Percentiles rank a stretch among this genome's conserved stretches.
phyloP scores from a whole-genome alignment of 2,329 filamentous ascomycete species.

The Fusarium sp. region DNA sequence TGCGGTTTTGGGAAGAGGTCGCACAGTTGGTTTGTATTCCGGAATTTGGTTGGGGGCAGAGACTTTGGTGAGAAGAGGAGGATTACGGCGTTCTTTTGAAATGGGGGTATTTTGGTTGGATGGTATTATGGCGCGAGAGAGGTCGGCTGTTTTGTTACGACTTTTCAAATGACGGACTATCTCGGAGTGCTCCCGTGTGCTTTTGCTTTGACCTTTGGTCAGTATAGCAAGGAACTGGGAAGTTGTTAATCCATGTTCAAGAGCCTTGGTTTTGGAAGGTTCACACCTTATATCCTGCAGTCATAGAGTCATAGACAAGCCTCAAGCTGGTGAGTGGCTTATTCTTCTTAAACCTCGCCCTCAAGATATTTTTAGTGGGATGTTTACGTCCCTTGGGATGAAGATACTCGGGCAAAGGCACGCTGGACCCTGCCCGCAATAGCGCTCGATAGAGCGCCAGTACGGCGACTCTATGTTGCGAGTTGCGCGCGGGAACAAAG shows the following conservation, averaged over 20 bases:
- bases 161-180: conserved; percentile 56
- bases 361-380: conserved; percentile 68
- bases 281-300: conserved; percentile 73
- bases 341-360: conserved; percentile 71
- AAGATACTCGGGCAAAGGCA: conserved; percentile 63
- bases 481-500: conserved; percentile 61
- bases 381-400: conserved; percentile 45
- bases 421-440: conserved; percentile 64
- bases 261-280: neutral
- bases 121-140: conserved; percentile 32
- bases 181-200: conserved; percentile 54
- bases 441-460: conserved; percentile 79
- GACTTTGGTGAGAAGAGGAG: conserved; percentile 50
- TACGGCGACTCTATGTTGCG: conserved; percentile 66
- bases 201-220: conserved; percentile 51
- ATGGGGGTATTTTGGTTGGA: conserved; percentile 7
- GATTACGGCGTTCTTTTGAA: conserved; percentile 26
- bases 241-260: conserved; percentile 6
- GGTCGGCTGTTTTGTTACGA: conserved; percentile 34
- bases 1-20: conserved; percentile 60
- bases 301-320: conserved; percentile 70
- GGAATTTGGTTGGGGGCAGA: conserved; percentile 53
- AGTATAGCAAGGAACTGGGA: conserved; percentile 57
- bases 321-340: conserved; percentile 66
- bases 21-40: conserved; percentile 59